A percentile compares a stretch with the other conserved stretches of the same genome.
Conservation (phyloP, 768 basidiomycete species). For the Pulveroboletus sp. region DNA sequence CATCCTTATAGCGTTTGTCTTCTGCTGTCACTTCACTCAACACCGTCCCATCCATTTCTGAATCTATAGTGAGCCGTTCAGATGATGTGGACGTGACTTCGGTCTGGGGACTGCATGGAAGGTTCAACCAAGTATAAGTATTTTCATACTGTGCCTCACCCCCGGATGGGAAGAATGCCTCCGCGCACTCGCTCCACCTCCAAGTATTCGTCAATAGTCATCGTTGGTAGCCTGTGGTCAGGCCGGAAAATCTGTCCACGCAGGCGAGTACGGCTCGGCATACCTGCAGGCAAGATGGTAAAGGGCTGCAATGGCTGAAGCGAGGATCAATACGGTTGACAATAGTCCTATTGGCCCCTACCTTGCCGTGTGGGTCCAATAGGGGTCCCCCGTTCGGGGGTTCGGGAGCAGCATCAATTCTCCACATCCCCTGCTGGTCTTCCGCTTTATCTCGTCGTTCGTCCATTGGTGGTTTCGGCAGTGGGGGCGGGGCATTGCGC, state of each 20-base stretch:
- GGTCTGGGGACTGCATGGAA: conserved; percentile 52
- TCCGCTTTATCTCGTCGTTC: conserved; percentile 37
- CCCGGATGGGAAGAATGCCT: conserved; percentile 83
- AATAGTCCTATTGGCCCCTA: conserved; percentile 27
- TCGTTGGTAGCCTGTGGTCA: conserved; percentile 81
- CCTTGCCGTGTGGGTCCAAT: conserved; percentile 74
- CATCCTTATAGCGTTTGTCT: conserved; percentile 76
- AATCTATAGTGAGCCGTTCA: conserved; percentile 71
- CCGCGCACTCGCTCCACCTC: conserved; percentile 79
- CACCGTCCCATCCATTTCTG: conserved; percentile 78
- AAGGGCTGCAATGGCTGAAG: conserved; percentile 83
- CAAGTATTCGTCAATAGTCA: conserved; percentile 94
- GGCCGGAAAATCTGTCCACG: conserved; percentile 82
- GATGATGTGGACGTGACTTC: conserved; percentile 63
- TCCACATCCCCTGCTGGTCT: conserved; percentile 62
- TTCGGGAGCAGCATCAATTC: conserved; percentile 54
- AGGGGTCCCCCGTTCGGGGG: conserved; percentile 54
- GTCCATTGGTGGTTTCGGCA: conserved; percentile 27
- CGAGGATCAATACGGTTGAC: conserved; percentile 4
- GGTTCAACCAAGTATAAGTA: conserved; percentile 3
- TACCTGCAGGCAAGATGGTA: conserved; percentile 77
- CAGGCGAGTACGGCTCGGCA: conserved; percentile 63
- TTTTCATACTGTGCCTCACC: conserved; percentile 45
- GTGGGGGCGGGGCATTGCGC: conserved; percentile 42
- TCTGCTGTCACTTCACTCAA: conserved; percentile 67